These are phyloP conservation scores for Pseudoscleropodium purum DNA, from an alignment of 225 moss, liverwort and hornwort genomes.

Conservation along the genomic window DNA sequence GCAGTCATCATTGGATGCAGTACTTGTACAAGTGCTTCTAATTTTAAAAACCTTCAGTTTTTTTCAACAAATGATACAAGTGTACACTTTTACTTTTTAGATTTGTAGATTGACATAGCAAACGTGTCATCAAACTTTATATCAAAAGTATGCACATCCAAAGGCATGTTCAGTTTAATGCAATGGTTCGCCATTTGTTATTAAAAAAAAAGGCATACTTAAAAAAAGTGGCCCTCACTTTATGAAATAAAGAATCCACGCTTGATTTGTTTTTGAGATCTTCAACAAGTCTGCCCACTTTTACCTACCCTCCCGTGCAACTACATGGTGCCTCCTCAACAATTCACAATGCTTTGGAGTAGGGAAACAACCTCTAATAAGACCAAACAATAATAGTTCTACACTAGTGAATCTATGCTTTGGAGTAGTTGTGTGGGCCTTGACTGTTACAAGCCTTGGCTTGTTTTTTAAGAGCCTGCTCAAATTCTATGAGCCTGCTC, in stretches of 20 bases:
- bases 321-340: rapidly evolving
- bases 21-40: background rate
- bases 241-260: rapidly evolving
- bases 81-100: background rate
- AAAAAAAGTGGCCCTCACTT: background rate
- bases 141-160: background rate
- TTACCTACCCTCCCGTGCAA: rapidly evolving
- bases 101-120: background rate
- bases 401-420: rapidly evolving
- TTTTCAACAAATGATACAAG: background rate
- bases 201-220: too few species aligned
- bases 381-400: too few species aligned
- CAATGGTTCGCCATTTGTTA: too few species aligned
- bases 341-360: background rate
- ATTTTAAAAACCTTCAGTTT: background rate
- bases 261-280: background rate
- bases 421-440: rapidly evolving
- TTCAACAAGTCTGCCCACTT: background rate
- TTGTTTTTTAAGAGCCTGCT: background rate
- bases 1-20: background rate
- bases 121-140: background rate
- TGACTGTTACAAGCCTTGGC: rapidly evolving
- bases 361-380: rapidly evolving
- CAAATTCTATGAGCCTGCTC: too few species aligned
- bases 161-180: too few species aligned